Percentiles rank a stretch among this genome's conserved stretches.
Evolutionary conservation across 2,329 filamentous ascomycete species (phyloP).

Genomic region (Cucurbitaria berberidis): DNA sequence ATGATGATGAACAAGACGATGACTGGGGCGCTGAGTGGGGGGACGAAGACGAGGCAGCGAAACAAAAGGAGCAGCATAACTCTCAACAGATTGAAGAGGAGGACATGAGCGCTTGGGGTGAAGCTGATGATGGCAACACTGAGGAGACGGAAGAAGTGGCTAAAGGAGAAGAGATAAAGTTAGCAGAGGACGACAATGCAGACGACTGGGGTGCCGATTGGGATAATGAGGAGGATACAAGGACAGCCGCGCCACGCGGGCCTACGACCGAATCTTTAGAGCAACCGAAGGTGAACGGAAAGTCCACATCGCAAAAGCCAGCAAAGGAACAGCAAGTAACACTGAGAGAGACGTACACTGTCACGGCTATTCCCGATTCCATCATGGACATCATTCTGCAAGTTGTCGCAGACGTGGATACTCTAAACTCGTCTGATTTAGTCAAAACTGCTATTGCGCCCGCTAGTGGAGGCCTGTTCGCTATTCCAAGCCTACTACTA

Average conservation of each 20-base stretch:
- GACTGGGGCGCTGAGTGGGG: conserved; percentile 87
- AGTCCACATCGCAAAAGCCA: conserved; percentile 32
- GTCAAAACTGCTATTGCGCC: conserved; percentile 64
- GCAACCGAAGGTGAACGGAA: conserved; percentile 42
- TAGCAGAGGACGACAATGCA: conserved; percentile 47
- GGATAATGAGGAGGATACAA: conserved; percentile 67
- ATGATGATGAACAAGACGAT: conserved; percentile 51
- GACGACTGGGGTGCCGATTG: conserved; percentile 79
- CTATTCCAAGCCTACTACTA: conserved; percentile 72
- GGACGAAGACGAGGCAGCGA: conserved; percentile 54
- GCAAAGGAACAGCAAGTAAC: conserved; percentile 68
- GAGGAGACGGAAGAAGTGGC: conserved; percentile 26
- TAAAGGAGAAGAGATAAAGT: conserved; percentile 45
- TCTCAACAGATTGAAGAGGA: conserved; percentile 50
- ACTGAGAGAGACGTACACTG: conserved; percentile 82
- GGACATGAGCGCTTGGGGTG: conserved; percentile 58
- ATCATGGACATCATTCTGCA: conserved; percentile 71
- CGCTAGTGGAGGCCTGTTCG: conserved; percentile 72
- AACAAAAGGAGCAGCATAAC: conserved; percentile 9
- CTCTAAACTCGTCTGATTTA: conserved; percentile 60
- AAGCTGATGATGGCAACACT: conserved; percentile 45
- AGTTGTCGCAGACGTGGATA: conserved; percentile 54
- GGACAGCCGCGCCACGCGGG: conserved; percentile 16
- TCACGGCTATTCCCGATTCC: conserved; percentile 84
- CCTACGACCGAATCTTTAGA: conserved; percentile 23